Percentiles rank a stretch among this genome's conserved stretches.
phyloP scores from a whole-genome alignment of 306 rosid genomes.

The Ormosia semicastrata region DNA sequence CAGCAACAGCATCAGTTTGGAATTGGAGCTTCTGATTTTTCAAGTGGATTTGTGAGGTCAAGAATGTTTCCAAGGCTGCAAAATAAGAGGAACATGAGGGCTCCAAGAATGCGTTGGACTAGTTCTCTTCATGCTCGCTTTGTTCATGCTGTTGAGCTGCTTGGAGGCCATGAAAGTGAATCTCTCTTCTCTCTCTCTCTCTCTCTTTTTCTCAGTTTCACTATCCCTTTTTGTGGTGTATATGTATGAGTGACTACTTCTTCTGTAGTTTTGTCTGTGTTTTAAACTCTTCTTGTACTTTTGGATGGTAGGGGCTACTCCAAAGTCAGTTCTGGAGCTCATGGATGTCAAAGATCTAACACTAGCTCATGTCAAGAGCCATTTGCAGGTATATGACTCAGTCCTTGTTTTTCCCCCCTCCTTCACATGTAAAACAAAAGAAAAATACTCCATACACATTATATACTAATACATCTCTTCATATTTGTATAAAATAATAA shows the following conservation, averaged over 20 bases:
- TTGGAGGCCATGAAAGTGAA: conserved; percentile 96
- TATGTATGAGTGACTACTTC: neutral
- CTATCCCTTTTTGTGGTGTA: neutral
- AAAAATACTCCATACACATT: too few relatives aligned
- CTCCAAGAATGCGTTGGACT: conserved; percentile 98
- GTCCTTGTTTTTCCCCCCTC: neutral
- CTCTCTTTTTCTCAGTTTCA: neutral
- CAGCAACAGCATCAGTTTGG: conserved; percentile 39
- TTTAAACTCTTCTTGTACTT: neutral
- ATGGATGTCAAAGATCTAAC: conserved; percentile 98
- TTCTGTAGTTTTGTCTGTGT: neutral
- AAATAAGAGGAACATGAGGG: conserved; percentile 71
- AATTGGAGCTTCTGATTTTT: conserved; percentile 41
- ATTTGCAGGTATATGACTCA: conserved; percentile 73
- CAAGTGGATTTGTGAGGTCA: conserved; percentile 53
- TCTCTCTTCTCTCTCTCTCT: conserved; percentile 1
- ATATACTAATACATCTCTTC: too few relatives aligned
- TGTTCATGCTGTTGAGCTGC: conserved; percentile 87
- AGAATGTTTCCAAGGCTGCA: conserved; percentile 49
- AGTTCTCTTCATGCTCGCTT: conserved; percentile 86
- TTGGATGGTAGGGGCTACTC: conserved; percentile 76
- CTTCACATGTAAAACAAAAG: conserved; percentile 23
- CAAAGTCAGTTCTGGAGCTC: conserved; percentile 85
- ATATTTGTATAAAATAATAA: too few relatives aligned
- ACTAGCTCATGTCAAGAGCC: conserved; percentile 96